These are phyloP conservation scores for Apocynum venetum DNA, from an alignment of 257 asterid species.

Conservation along the genomic window DNA sequence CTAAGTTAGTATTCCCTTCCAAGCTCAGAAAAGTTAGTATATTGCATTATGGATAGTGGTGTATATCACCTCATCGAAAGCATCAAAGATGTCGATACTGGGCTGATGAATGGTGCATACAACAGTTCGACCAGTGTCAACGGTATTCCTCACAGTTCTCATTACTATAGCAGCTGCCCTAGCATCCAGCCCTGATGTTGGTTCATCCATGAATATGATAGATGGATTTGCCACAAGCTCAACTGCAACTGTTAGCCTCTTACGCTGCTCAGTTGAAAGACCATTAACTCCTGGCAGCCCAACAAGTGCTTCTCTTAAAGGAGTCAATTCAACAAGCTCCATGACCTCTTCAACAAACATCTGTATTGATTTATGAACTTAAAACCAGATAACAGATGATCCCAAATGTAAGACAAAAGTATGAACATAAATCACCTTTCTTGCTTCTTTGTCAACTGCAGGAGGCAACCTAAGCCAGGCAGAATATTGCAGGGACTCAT, in stretches of 20 bases:
- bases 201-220: conserved; percentile 28
- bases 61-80: conserved; percentile 25
- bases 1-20: neutral
- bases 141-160: conserved; percentile 30
- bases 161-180: conserved; percentile 30
- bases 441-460: conserved; percentile 17
- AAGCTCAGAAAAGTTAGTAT: neutral
- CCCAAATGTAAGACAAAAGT: neutral
- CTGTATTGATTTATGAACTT: neutral
- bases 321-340: conserved; percentile 24
- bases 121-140: conserved; percentile 26
- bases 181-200: conserved; percentile 27
- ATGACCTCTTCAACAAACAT: conserved; percentile 26
- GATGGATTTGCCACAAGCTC: conserved; percentile 30
- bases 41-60: neutral
- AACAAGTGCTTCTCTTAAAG: conserved; percentile 23
- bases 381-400: too few species aligned
- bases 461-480: conserved; percentile 25
- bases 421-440: conserved; percentile 12
- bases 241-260: conserved; percentile 26
- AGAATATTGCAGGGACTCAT: conserved; percentile 23
- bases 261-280: conserved; percentile 24
- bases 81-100: conserved; percentile 28
- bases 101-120: conserved; percentile 31
- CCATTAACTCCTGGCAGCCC: conserved; percentile 29